These are phyloP conservation scores for Conidiobolus incongruus DNA, from an alignment of 371 early-diverging fungal genomes.

Conservation along the genomic window DNA sequence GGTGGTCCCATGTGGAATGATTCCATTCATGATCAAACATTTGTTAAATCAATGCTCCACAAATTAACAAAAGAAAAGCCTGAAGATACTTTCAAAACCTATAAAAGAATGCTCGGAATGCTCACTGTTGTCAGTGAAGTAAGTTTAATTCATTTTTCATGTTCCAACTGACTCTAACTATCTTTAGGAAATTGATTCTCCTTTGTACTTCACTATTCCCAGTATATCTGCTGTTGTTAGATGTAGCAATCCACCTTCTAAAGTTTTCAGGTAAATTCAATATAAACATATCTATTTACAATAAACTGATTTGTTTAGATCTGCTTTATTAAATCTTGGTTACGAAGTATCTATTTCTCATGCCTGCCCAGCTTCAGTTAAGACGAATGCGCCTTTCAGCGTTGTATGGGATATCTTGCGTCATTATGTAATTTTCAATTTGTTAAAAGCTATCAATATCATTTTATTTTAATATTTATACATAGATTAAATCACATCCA, in stretches of 20 bases:
- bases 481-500: conserved; percentile 29
- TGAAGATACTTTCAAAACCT: conserved; percentile 49
- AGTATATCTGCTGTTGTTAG: conserved; percentile 9
- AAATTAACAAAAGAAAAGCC: conserved; percentile 27
- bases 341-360: conserved; percentile 87
- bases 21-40: conserved; percentile 58
- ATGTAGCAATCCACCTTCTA: not conserved
- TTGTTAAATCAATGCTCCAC: conserved; percentile 47
- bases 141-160: conserved; percentile 25
- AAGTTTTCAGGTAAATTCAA: not conserved
- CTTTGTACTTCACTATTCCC: conserved; percentile 27
- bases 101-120: conserved; percentile 86
- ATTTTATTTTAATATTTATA: not conserved
- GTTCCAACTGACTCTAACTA: conserved; percentile 16
- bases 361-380: conserved; percentile 62
- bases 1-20: conserved; percentile 94
- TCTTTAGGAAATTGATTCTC: conserved; percentile 35
- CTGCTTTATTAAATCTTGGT: conserved; percentile 82
- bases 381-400: conserved; percentile 81
- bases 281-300: not conserved
- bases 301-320: no score
- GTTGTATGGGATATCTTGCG: conserved; percentile 90
- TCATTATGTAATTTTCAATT: conserved; percentile 15
- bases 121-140: conserved; percentile 72
- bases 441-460: not conserved